Base-by-base conservation (phyloP, 1,139 yeast genomes). In the Blastobotrys apis region DNA sequence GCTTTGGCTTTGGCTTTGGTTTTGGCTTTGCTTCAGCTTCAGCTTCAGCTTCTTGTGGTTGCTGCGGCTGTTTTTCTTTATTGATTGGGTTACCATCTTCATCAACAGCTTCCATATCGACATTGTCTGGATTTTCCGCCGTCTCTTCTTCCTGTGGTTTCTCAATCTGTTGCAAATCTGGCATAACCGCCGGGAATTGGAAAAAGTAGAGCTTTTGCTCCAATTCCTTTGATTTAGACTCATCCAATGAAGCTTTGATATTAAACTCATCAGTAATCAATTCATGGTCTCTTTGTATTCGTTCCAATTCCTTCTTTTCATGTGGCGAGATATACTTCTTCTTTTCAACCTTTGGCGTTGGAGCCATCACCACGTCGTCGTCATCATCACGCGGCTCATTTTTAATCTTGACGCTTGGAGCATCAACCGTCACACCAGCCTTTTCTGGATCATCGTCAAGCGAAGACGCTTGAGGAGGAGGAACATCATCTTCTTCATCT, bases 121-220 rank as follows among this genome's bases (percentile, higher is more conserved):
- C n/a, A 43, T 39, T 21, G 34, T 55, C 5, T 46, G 53, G 6
- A 36, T 55, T 33, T n/a, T 33, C 6, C 9, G 3, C 38, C n/a
- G 4, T 12, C 21, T 13, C 23, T 19, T 33, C 37, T 8, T 44
- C 52, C 12, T 33, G 47, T 25, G 19, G 37, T 16, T 36, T 31
- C 22, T 36, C 29, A 20, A 46, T 26, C n/a, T 37, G 31, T 41
- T 64, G 63, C 49, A 81, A 80, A 9, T 65, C 53, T 0, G 95
- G 95, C 45, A 84, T 64, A 13, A 75, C 64, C 32, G 77, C 74
- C 4, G 96, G 95, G 47, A 88, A 66, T 59, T 88, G 95, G 54
- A 87, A 66, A 41, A 85, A 69, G 49, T 82, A 66, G 48, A 76
- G 68, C 49, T 67, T 63, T 37, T 72, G 70, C 23, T 70, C 70